These are phyloP conservation scores for Cardamine resedifolia DNA, from an alignment of 345 rosid genomes.

Conservation along the genomic window DNA sequence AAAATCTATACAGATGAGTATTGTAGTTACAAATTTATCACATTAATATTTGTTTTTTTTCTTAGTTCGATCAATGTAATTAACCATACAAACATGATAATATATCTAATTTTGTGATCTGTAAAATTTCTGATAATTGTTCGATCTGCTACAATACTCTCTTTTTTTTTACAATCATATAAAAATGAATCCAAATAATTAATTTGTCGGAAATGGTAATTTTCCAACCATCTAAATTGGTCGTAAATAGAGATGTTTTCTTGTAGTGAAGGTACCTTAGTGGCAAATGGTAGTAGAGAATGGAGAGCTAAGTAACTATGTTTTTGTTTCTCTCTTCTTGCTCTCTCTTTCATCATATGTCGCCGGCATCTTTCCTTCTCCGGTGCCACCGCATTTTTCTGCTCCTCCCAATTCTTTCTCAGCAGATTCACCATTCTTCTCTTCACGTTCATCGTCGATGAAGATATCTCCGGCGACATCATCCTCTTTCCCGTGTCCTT, in stretches of 20 bases:
- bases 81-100: neutral
- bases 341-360: conserved; percentile 70
- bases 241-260: too few relatives aligned
- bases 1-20: neutral
- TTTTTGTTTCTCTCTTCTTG: conserved; percentile 68
- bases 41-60: neutral
- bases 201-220: too few relatives aligned
- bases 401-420: conserved; percentile 38
- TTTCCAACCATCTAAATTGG: too few relatives aligned
- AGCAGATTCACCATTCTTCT: conserved; percentile 53
- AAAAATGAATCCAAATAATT: neutral
- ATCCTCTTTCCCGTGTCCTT: conserved; percentile 15
- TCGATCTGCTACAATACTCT: too few relatives aligned
- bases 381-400: conserved; percentile 20
- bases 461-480: conserved; percentile 1
- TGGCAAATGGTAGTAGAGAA: conserved; percentile 51
- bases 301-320: conserved; percentile 52
- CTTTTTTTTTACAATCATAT: neutral
- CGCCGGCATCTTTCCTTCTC: conserved; percentile 42
- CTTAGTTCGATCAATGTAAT: too few relatives aligned
- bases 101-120: too few relatives aligned
- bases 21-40: neutral
- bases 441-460: conserved; percentile 42
- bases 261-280: too few relatives aligned
- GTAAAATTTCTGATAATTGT: too few relatives aligned